Evolutionary conservation across 2,329 filamentous ascomycete genomes (phyloP).

Genomic region (Botrytis fragariae): DNA sequence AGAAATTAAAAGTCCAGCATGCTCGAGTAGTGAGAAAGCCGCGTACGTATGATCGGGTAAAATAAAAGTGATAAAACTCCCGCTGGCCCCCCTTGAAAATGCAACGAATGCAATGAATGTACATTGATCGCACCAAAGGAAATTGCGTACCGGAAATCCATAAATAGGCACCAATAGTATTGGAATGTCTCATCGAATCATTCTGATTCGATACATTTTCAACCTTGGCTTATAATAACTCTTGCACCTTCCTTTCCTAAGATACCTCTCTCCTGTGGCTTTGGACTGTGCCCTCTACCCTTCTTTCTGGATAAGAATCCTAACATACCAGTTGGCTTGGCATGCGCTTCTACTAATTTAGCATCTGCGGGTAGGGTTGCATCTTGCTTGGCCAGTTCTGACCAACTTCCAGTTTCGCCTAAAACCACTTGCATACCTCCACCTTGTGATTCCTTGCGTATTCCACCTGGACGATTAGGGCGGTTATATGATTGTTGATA

Average conservation of each 20-base stretch:
- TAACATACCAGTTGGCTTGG: slow-evolving; percentile 76
- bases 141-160: slow-evolving; percentile 1
- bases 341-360: slow-evolving; percentile 48
- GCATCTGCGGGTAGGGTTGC: slow-evolving; percentile 70
- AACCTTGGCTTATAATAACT: slow-evolving; percentile 61
- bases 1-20: slow-evolving; percentile 8
- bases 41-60: background rate
- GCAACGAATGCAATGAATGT: slow-evolving; percentile 14
- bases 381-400: slow-evolving; percentile 81
- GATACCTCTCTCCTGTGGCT: slow-evolving; percentile 89
- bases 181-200: slow-evolving; percentile 1
- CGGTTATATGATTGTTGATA: slow-evolving; percentile 36
- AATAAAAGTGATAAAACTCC: slow-evolving; percentile 10
- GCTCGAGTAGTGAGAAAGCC: slow-evolving; percentile 3
- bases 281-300: slow-evolving; percentile 85
- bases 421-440: slow-evolving; percentile 90
- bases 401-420: slow-evolving; percentile 87
- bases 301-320: slow-evolving; percentile 88
- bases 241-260: slow-evolving; percentile 92
- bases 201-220: background rate
- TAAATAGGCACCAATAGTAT: background rate
- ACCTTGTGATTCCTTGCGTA: slow-evolving; percentile 35
- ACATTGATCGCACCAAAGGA: slow-evolving; percentile 8
- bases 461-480: slow-evolving; percentile 28
- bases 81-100: slow-evolving; percentile 12